Conservation (phyloP, 139 green algal species). For the Haematococcus sp. region DNA sequence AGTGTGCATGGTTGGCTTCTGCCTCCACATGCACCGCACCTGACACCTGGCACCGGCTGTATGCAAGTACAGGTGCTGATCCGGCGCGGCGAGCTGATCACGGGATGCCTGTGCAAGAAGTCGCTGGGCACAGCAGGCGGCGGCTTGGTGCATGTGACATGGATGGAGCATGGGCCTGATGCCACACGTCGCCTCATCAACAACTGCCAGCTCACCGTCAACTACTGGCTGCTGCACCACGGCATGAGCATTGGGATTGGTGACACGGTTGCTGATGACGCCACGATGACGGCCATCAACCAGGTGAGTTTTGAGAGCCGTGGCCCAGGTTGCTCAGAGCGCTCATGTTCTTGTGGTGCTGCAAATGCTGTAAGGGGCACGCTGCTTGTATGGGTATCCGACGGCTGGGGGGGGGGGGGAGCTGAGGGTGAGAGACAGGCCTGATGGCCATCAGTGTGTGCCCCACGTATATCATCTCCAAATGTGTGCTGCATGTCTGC, state of each 20-base stretch:
- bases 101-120: slow-evolving; percentile 96
- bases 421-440: too few relatives aligned
- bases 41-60: not conserved
- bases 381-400: too few relatives aligned
- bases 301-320: too few relatives aligned
- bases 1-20: too few relatives aligned
- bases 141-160: slow-evolving; percentile 92
- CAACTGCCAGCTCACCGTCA: slow-evolving; percentile 76
- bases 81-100: slow-evolving; percentile 73
- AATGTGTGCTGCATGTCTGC: too few relatives aligned
- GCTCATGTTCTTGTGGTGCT: too few relatives aligned
- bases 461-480: too few relatives aligned
- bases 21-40: not conserved
- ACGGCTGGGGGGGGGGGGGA: too few relatives aligned
- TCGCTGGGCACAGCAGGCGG: slow-evolving; percentile 81
- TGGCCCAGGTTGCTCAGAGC: too few relatives aligned
- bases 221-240: slow-evolving; percentile 93
- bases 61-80: slow-evolving; percentile 81
- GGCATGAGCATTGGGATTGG: slow-evolving; percentile 97
- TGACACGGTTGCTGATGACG: slow-evolving; percentile 92
- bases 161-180: slow-evolving; percentile 90
- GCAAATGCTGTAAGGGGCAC: too few relatives aligned
- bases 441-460: too few relatives aligned
- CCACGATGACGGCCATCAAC: slow-evolving; percentile 92
- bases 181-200: slow-evolving; percentile 72